phyloP scores from a whole-genome alignment of 331 rosid species.

The Quercus lobata region DNA sequence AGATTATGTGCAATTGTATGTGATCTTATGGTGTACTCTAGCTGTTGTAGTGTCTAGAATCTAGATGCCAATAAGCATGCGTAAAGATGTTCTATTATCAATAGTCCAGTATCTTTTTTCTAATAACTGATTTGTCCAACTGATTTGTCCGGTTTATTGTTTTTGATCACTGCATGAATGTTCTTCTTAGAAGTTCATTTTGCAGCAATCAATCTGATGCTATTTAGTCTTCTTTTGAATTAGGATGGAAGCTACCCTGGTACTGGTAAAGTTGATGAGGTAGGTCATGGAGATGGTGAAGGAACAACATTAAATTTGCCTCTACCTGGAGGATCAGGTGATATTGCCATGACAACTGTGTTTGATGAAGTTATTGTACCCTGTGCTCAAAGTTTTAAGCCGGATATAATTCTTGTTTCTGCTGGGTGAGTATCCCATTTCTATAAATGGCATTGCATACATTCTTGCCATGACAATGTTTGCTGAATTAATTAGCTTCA shows the following conservation, averaged over 20 bases:
- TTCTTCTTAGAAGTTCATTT: background rate
- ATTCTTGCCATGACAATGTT: background rate
- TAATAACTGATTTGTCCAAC: too few species aligned
- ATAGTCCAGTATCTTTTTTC: background rate
- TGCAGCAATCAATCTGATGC: background rate
- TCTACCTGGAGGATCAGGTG: slow-evolving; percentile 96
- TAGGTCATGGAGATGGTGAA: slow-evolving; percentile 76
- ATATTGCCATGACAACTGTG: slow-evolving; percentile 63
- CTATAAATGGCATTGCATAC: background rate
- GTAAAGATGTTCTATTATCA: background rate
- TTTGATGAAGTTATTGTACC: slow-evolving; percentile 88
- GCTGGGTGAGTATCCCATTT: slow-evolving; percentile 75
- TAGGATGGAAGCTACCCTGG: slow-evolving; percentile 97
- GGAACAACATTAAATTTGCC: slow-evolving; percentile 92
- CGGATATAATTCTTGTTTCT: slow-evolving; percentile 91
- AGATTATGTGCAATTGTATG: too few species aligned
- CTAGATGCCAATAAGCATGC: background rate
- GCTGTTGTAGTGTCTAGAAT: background rate
- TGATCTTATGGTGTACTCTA: too few species aligned
- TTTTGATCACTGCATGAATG: background rate
- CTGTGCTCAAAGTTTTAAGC: slow-evolving; percentile 83
- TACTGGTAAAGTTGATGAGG: slow-evolving; percentile 80
- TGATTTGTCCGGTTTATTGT: background rate
- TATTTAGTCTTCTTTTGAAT: slow-evolving; percentile 3
- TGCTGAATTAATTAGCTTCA: background rate